Evolutionary conservation across 768 basidiomycete species (phyloP), one percentile per base, ranked within the genome.

Genomic region (Punctularia strigosozonata): DNA sequence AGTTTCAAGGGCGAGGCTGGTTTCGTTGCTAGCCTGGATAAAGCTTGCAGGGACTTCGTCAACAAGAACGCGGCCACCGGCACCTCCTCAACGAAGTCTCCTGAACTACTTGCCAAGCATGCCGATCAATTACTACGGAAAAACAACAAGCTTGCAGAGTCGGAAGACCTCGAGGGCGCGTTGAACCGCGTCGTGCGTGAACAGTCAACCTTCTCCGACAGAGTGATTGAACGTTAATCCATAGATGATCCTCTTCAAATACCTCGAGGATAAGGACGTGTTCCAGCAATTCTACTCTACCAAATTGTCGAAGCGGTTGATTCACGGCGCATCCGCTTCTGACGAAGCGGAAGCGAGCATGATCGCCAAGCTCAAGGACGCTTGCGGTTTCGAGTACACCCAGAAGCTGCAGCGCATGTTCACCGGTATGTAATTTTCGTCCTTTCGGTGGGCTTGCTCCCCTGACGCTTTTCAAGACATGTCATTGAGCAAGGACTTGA

Each of bases 251-350:
- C 64, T 98, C 36, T 95, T 99, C 83, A 91, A 91, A 57, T 98
- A 95, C 61, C 83, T 97, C 50, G 89, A 92, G 56, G 92, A 98
- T 68, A 95, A 95, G 66, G 94, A 99, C 48, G 88, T 98, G 10
- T 99, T 97, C 77, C 91, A 94, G 55, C 85, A 85, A 14, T 98
- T 94, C 70, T 98, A 99, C 64, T 85, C 83, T 13, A 94, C 88
- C 46, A 92, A 88, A 58, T 62, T 98, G 18, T 87, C 87, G 25
- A 87, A 86, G 55, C 89, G 94, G 44, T 77, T 99, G 19, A 89
- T 99, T 48, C 80, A 87, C 48, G 77, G 77, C 10, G 77, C 85
- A 3, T 97, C 90, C 8, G 87, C 88, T 5, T 97, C 92, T 2
- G 92, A 97, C 50, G 94, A 99, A 59, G 84, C 82, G 36, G 94